Percentiles rank a stretch among this genome's conserved stretches.
Conservation (phyloP, 345 rosid genomes). For the Eucalyptus fibrosa region DNA sequence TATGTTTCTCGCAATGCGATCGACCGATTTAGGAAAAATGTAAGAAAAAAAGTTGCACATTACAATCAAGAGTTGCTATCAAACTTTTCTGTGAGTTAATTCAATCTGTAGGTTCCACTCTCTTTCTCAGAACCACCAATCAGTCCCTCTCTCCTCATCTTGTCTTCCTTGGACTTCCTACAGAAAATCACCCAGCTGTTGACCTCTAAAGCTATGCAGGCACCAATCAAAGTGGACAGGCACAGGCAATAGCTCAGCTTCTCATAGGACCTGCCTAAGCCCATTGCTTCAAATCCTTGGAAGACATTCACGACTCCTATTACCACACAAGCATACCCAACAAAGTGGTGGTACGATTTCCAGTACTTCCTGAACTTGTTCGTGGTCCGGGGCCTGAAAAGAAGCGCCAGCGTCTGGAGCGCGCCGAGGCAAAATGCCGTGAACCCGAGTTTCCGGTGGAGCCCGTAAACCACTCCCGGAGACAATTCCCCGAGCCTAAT, state of each 20-base stretch:
- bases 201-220: conserved; percentile 81
- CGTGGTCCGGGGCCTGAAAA: conserved; percentile 82
- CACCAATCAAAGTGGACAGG: conserved; percentile 57
- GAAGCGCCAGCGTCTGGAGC: conserved; percentile 66
- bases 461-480: conserved; percentile 50
- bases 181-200: conserved; percentile 94
- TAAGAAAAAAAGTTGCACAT: not conserved
- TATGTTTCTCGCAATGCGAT: not conserved
- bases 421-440: conserved; percentile 46
- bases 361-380: conserved; percentile 83
- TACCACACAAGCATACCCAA: conserved; percentile 83
- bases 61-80: not conserved
- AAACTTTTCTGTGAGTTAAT: not conserved
- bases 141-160: conserved; percentile 76
- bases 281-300: conserved; percentile 90
- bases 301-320: conserved; percentile 93
- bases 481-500: conserved; percentile 61
- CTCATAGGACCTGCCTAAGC: conserved; percentile 52
- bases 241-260: conserved; percentile 72
- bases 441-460: conserved; percentile 76
- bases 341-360: conserved; percentile 97
- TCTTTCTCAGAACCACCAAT: conserved; percentile 33
- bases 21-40: not conserved
- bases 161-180: conserved; percentile 86
- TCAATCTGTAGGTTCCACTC: conserved; percentile 5